Evolutionary conservation across 495 filamentous ascomycete genomes (phyloP).

Genomic region (Penicillium chermesinum): DNA sequence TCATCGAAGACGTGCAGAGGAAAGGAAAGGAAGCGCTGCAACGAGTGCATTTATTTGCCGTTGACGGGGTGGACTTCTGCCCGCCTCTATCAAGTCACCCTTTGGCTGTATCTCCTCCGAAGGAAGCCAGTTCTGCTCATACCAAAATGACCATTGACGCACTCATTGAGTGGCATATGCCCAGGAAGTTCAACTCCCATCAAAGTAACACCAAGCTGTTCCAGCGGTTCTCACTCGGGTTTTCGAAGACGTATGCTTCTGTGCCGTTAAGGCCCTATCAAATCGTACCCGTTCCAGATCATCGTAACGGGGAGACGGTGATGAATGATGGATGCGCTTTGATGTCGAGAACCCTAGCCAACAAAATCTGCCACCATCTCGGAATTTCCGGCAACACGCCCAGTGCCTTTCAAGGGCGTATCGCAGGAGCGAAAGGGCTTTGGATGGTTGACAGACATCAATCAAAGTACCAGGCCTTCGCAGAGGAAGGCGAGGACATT

Average conservation of each 20-base stretch:
- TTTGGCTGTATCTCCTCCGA: conserved; percentile 15
- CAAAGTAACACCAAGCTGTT: conserved; percentile 51
- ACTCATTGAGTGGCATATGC: conserved; percentile 51
- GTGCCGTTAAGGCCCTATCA: conserved; percentile 39
- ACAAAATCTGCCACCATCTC: conserved; percentile 52
- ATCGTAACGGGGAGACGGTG: conserved; percentile 28
- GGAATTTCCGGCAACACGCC: conserved; percentile 54
- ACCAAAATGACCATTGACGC: conserved; percentile 35
- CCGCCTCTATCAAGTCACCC: conserved; percentile 1
- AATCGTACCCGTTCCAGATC: conserved; percentile 32
- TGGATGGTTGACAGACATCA: conserved; percentile 67
- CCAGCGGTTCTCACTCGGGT: conserved; percentile 39
- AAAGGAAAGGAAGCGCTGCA: conserved; percentile 36
- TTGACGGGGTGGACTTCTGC: conserved; percentile 42
- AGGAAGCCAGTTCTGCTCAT: conserved; percentile 22
- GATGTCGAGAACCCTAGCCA: conserved; percentile 61
- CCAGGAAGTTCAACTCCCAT: conserved; percentile 29
- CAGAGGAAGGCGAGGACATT: conserved; percentile 29
- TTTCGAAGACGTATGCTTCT: conserved; percentile 46
- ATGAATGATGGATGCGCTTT: conserved; percentile 84
- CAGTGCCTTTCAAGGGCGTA: conserved; percentile 72
- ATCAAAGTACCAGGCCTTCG: conserved; percentile 13
- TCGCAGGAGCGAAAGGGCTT: conserved; percentile 82
- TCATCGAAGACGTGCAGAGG: conserved; percentile 35
- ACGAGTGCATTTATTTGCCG: conserved; percentile 51